Evolutionary conservation across 768 basidiomycete species (phyloP).

Genomic region (Pisolithus orientalis): DNA sequence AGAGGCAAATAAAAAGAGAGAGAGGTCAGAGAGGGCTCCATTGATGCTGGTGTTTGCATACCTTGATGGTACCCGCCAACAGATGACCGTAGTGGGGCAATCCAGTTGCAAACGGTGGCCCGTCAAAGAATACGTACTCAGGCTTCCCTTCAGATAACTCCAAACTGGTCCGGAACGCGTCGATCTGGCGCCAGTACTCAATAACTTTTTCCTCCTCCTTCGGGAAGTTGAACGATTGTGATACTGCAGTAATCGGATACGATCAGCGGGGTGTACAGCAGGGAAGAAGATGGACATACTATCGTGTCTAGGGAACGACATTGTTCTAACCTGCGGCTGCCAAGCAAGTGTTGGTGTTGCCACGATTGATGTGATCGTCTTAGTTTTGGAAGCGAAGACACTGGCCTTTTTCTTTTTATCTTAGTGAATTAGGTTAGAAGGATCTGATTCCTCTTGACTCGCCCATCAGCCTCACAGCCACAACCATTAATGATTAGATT

Average conservation of each 20-base stretch:
- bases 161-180: slow-evolving; percentile 92
- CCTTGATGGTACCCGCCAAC: slow-evolving; percentile 91
- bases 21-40: slow-evolving; percentile 2
- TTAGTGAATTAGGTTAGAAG: background rate
- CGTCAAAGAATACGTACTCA: slow-evolving; percentile 93
- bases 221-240: slow-evolving; percentile 73
- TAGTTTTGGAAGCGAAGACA: background rate
- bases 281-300: slow-evolving; percentile 37
- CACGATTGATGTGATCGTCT: too few species aligned
- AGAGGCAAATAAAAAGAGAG: background rate
- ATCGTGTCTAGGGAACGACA: slow-evolving; percentile 69
- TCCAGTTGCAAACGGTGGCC: slow-evolving; percentile 95
- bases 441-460: background rate
- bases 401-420: background rate
- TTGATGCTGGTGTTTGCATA: slow-evolving; percentile 25
- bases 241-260: slow-evolving; percentile 40
- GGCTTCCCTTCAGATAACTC: slow-evolving; percentile 89
- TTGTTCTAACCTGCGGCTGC: slow-evolving; percentile 15
- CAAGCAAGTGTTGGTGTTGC: background rate
- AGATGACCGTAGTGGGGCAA: slow-evolving; percentile 95
- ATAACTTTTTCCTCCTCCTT: slow-evolving; percentile 89
- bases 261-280: slow-evolving; percentile 2
- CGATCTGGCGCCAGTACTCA: slow-evolving; percentile 90
- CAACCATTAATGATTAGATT: too few species aligned
- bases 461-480: too few species aligned